phyloP scores from a whole-genome alignment of 805 yeast genomes.

The Lipomyces anomalus region DNA sequence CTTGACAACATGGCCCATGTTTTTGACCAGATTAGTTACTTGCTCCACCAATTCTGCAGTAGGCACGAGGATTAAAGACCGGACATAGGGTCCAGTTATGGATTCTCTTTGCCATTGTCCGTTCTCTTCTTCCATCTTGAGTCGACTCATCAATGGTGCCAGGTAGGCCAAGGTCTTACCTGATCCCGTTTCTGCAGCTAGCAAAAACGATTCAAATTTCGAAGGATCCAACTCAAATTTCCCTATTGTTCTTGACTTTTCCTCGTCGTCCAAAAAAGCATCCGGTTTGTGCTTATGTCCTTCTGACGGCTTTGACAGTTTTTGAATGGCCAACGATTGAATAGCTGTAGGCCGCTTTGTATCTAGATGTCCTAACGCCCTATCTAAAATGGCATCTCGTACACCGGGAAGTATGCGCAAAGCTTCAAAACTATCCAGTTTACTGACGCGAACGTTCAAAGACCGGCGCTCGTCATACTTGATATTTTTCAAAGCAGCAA shows the following conservation, averaged over 20 bases:
- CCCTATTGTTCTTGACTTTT: no score
- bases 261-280: no score
- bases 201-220: constrained; percentile 54
- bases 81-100: constrained; percentile 41
- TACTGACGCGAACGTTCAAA: constrained; percentile 39
- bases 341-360: constrained; percentile 63
- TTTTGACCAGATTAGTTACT: constrained; percentile 45
- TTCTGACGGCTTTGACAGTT: constrained; percentile 5
- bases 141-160: constrained; percentile 63
- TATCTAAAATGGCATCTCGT: constrained; percentile 51
- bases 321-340: constrained; percentile 66
- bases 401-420: constrained; percentile 63
- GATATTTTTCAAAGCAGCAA: constrained; percentile 29
- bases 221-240: constrained; percentile 9
- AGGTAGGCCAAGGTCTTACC: constrained; percentile 94
- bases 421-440: constrained; percentile 59
- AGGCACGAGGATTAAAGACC: constrained; percentile 77
- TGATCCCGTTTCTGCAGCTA: constrained; percentile 96
- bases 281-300: no score
- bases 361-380: constrained; percentile 37
- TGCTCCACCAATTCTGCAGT: constrained; percentile 86
- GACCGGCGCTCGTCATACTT: constrained; percentile 27
- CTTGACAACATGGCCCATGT: constrained; percentile 22
- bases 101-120: no score
- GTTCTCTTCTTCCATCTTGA: constrained; percentile 51